phyloP scores from a whole-genome alignment of 139 green algal genomes.

The Bryopsis sp. region DNA sequence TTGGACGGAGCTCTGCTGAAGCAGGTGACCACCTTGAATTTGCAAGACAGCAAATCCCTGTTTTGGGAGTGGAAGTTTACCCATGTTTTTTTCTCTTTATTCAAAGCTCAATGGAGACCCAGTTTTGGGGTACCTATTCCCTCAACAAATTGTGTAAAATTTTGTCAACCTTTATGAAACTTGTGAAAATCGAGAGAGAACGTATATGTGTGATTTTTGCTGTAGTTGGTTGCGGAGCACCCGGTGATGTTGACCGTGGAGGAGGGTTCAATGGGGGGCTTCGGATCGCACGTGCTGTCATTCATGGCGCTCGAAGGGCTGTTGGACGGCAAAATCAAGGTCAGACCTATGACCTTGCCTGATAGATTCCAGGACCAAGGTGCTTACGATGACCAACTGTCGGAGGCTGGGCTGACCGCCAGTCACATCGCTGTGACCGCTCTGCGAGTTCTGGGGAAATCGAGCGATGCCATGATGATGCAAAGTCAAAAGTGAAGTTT shows the following conservation, averaged over 20 bases:
- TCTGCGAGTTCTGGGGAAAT: slow-evolving; percentile 60
- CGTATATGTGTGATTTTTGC: too few species aligned
- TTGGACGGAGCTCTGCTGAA: slow-evolving; percentile 77
- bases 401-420: slow-evolving; percentile 76
- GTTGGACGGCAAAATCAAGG: slow-evolving; percentile 87
- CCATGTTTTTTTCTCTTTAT: too few species aligned
- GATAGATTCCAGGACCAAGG: slow-evolving; percentile 92
- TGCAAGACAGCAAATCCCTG: too few species aligned
- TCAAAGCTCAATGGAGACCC: too few species aligned
- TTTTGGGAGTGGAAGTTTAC: too few species aligned
- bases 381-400: slow-evolving; percentile 77
- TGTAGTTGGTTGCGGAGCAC: slow-evolving; percentile 72
- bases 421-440: slow-evolving; percentile 82
- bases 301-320: slow-evolving; percentile 39
- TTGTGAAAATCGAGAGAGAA: too few species aligned
- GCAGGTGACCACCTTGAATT: too few species aligned
- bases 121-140: too few species aligned
- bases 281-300: slow-evolving; percentile 87
- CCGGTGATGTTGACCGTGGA: slow-evolving; percentile 90
- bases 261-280: slow-evolving; percentile 93
- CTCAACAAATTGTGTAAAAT: too few species aligned
- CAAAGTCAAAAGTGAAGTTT: slow-evolving; percentile 8
- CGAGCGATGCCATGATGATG: slow-evolving; percentile 31
- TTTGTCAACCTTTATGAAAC: too few species aligned
- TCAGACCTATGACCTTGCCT: slow-evolving; percentile 90